Conservation (phyloP, 2,329 filamentous ascomycete species). For the Aspergillus ruber region DNA sequence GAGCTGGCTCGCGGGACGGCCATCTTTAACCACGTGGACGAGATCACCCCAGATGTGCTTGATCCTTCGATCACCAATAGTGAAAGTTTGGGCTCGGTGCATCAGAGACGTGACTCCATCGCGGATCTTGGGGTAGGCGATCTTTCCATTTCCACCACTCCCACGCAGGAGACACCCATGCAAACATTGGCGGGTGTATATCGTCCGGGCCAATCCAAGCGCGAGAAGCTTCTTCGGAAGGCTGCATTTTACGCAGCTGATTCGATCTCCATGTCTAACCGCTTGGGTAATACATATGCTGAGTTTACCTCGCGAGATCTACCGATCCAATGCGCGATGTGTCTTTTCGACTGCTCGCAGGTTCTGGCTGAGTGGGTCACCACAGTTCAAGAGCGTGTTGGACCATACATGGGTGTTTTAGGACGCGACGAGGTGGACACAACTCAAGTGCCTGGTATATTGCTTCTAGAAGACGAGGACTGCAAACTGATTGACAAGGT, state of each 20-base stretch:
- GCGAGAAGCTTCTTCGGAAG: slow-evolving; percentile 82
- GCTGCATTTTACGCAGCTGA: slow-evolving; percentile 95
- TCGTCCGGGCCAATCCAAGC: slow-evolving; percentile 49
- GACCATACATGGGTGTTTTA: slow-evolving; percentile 77
- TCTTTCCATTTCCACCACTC: slow-evolving; percentile 30
- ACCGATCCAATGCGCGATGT: slow-evolving; percentile 84
- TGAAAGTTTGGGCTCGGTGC: slow-evolving; percentile 10
- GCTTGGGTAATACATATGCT: slow-evolving; percentile 75
- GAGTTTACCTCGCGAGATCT: slow-evolving; percentile 79
- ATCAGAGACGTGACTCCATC: slow-evolving; percentile 28
- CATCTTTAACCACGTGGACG: slow-evolving; percentile 64
- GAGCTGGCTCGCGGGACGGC: slow-evolving; percentile 75
- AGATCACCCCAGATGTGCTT: slow-evolving; percentile 21
- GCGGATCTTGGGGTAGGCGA: slow-evolving; percentile 30
- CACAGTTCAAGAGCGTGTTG: slow-evolving; percentile 89
- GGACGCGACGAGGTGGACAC: slow-evolving; percentile 77
- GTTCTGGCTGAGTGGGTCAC: slow-evolving; percentile 92
- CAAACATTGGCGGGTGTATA: slow-evolving; percentile 25
- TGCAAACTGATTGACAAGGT: slow-evolving; percentile 78
- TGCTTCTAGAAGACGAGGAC: slow-evolving; percentile 89
- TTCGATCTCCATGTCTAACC: slow-evolving; percentile 81
- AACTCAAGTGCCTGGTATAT: slow-evolving; percentile 72
- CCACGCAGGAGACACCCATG: slow-evolving; percentile 28
- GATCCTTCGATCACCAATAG: slow-evolving; percentile 23
- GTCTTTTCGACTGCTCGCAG: slow-evolving; percentile 87